Conservation (phyloP, 495 filamentous ascomycete genomes). For the Penicillium pulvis region DNA sequence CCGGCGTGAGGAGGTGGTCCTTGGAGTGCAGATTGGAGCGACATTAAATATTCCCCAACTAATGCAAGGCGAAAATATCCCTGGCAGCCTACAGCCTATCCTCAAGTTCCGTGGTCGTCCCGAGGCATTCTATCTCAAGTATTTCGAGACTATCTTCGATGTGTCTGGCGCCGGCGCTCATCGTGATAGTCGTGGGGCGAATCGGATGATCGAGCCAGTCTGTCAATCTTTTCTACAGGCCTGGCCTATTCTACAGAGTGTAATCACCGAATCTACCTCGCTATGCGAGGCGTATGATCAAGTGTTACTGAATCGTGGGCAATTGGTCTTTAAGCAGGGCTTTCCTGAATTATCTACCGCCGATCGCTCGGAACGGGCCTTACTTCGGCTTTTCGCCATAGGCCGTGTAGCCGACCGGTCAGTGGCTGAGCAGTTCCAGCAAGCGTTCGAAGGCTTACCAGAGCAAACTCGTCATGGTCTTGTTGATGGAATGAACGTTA, state of each 20-base stretch:
- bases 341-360: slow-evolving; percentile 1
- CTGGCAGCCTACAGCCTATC: slow-evolving; percentile 27
- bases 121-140: slow-evolving; percentile 33
- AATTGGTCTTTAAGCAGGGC: background rate
- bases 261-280: slow-evolving; percentile 15
- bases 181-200: slow-evolving; percentile 30
- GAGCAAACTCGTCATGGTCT: slow-evolving; percentile 6
- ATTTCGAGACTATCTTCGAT: slow-evolving; percentile 37
- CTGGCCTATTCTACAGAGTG: background rate
- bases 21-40: slow-evolving; percentile 41
- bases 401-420: slow-evolving; percentile 19
- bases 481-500: slow-evolving; percentile 26
- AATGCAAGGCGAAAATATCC: slow-evolving; percentile 36
- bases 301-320: slow-evolving; percentile 1
- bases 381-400: slow-evolving; percentile 29
- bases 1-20: slow-evolving; percentile 31
- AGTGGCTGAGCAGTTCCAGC: slow-evolving; percentile 16
- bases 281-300: slow-evolving; percentile 32
- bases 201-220: slow-evolving; percentile 35
- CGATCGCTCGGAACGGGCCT: slow-evolving; percentile 11
- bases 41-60: slow-evolving; percentile 42
- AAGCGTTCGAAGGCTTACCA: slow-evolving; percentile 19
- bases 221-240: slow-evolving; percentile 29
- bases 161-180: slow-evolving; percentile 42
- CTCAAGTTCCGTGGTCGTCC: slow-evolving; percentile 17